A percentile compares a stretch with the other conserved stretches of the same genome.
phyloP scores from a whole-genome alignment of 441 rosid species.

The Erodium texanum region DNA sequence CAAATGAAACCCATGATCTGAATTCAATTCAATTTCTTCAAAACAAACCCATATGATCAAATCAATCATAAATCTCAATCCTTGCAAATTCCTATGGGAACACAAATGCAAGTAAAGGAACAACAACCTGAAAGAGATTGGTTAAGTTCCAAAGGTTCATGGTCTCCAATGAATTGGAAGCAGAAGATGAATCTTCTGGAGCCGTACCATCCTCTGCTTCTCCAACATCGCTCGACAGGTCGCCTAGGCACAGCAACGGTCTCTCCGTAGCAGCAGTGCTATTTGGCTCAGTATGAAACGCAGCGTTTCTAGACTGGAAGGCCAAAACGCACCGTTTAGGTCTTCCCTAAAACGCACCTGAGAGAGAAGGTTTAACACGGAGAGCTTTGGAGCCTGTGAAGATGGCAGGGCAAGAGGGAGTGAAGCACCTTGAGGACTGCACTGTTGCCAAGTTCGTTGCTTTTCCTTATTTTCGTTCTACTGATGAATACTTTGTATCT shows the following conservation, averaged over 20 bases:
- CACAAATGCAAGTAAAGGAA: too few species aligned
- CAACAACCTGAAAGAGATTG: conserved; percentile 54
- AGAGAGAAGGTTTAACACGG: too few species aligned
- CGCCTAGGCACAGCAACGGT: conserved; percentile 72
- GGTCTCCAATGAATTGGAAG: conserved; percentile 18
- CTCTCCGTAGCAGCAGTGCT: not conserved
- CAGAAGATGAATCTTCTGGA: conserved; percentile 14
- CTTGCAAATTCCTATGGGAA: not conserved
- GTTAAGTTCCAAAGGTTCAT: conserved; percentile 48
- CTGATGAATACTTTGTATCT: too few species aligned
- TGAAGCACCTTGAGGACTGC: too few species aligned
- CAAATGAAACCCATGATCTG: not conserved
- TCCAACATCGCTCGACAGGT: conserved; percentile 69
- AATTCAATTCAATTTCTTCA: not conserved
- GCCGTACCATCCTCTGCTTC: conserved; percentile 26
- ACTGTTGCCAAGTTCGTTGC: too few species aligned
- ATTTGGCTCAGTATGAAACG: too few species aligned
- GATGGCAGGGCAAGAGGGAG: too few species aligned
- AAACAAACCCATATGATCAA: not conserved
- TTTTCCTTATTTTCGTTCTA: too few species aligned
- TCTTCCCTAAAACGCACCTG: too few species aligned
- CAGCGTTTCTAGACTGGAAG: too few species aligned
- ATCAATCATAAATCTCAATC: not conserved
- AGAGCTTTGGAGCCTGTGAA: too few species aligned
- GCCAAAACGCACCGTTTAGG: too few species aligned